phyloP scores from a whole-genome alignment of 441 rosid genomes.

The Metrosideros polymorpha region DNA sequence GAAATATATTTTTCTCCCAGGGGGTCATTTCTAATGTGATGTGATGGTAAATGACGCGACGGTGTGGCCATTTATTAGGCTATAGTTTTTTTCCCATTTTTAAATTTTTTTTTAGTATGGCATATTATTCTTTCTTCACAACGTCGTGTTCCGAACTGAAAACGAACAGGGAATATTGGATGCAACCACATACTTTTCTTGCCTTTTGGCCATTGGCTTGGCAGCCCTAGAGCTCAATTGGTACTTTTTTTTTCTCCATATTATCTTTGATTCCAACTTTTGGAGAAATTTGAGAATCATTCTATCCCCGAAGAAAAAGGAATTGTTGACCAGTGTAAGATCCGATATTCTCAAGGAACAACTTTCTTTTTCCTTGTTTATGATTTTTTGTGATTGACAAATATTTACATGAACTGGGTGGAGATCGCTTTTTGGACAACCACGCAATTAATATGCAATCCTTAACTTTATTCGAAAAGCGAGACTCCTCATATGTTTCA shows the following conservation, averaged over 20 bases:
- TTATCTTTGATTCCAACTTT: background rate
- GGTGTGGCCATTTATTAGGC: too few species aligned
- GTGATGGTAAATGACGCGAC: too few species aligned
- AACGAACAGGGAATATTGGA: background rate
- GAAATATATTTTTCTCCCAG: too few species aligned
- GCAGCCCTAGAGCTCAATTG: background rate
- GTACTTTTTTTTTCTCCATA: background rate
- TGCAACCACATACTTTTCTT: background rate
- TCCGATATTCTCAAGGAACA: background rate
- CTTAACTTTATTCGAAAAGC: background rate
- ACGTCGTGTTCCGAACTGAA: background rate
- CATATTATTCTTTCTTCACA: background rate
- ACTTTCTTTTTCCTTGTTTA: background rate
- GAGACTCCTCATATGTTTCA: accelerated
- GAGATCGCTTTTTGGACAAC: background rate
- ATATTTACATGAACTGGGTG: background rate
- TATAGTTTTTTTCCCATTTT: too few species aligned
- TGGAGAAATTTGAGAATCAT: background rate
- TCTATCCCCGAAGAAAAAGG: background rate
- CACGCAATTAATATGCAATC: background rate
- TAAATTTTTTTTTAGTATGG: background rate
- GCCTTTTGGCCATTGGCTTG: background rate
- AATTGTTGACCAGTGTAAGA: background rate
- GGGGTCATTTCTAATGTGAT: too few species aligned
- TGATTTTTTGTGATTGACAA: background rate